Evolutionary conservation across 257 asterid species (phyloP).

Genomic region (Pogostemon cablin): DNA sequence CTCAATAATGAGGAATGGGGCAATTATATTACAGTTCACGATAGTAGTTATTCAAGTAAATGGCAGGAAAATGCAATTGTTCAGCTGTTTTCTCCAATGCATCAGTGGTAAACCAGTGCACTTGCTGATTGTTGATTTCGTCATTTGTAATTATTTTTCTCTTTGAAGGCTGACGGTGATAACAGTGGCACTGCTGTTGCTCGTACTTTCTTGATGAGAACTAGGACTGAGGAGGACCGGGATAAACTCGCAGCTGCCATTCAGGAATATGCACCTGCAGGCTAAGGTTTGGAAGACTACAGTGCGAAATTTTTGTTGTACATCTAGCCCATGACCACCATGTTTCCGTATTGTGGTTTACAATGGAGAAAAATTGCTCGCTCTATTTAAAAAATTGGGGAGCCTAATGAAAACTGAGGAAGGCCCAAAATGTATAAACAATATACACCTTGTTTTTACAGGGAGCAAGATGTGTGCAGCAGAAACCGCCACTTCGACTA

Average conservation of each 20-base stretch:
- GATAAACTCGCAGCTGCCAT: conserved; percentile 79
- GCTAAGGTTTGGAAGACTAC: conserved; percentile 34
- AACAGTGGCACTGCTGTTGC: conserved; percentile 56
- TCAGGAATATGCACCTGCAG: conserved; percentile 78
- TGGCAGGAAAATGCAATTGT: background rate
- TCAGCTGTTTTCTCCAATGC: background rate
- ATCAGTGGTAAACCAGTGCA: background rate
- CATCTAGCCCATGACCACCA: conserved; percentile 34
- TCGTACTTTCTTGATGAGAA: conserved; percentile 77
- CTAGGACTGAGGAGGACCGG: conserved; percentile 71
- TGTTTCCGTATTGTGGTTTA: conserved; percentile 23
- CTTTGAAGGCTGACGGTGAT: conserved; percentile 62
- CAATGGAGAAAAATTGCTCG: background rate
- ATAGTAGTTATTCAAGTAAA: background rate
- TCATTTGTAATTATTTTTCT: background rate
- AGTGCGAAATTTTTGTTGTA: conserved; percentile 47
- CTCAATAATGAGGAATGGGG: background rate
- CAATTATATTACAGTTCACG: background rate
- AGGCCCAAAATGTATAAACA: conserved; percentile 31
- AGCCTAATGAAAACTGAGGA: conserved; percentile 28
- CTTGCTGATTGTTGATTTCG: conserved; percentile 28
- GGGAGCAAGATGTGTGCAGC: conserved; percentile 31
- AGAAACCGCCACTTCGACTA: conserved; percentile 7
- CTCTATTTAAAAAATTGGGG: conserved; percentile 16
- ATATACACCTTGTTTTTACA: conserved; percentile 30